These are phyloP conservation scores for Viridothelium virens DNA, from an alignment of 495 filamentous ascomycete species.

Conservation along the genomic window DNA sequence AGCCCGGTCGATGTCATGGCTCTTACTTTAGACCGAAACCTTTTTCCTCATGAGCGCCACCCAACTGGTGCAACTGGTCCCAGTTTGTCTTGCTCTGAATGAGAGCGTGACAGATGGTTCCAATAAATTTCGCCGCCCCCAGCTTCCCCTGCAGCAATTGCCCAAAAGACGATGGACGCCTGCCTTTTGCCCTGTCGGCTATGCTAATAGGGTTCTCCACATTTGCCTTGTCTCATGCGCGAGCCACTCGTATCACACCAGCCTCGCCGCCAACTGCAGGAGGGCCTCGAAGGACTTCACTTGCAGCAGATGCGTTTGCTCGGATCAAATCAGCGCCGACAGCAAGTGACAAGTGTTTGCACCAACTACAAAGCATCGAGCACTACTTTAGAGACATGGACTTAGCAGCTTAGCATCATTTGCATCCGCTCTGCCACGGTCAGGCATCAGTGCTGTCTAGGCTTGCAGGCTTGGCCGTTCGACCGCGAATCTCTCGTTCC, in stretches of 20 bases:
- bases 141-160: background rate
- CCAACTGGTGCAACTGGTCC: background rate
- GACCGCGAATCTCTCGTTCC: background rate
- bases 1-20: too few relatives aligned
- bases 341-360: background rate
- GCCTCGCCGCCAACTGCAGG: background rate
- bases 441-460: slow-evolving; percentile 9
- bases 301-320: background rate
- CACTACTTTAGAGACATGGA: background rate
- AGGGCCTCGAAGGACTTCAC: background rate
- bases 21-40: background rate
- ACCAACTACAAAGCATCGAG: background rate
- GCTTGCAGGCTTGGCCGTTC: background rate
- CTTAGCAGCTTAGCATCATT: background rate
- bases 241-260: background rate
- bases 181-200: background rate
- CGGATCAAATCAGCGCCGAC: background rate
- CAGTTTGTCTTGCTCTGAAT: background rate
- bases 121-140: background rate
- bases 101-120: background rate
- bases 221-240: background rate
- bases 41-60: background rate
- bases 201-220: background rate
- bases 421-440: background rate
- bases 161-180: background rate